Base-by-base conservation (phyloP, 2,329 filamentous ascomycete species). In the Curvularia spicifera region DNA sequence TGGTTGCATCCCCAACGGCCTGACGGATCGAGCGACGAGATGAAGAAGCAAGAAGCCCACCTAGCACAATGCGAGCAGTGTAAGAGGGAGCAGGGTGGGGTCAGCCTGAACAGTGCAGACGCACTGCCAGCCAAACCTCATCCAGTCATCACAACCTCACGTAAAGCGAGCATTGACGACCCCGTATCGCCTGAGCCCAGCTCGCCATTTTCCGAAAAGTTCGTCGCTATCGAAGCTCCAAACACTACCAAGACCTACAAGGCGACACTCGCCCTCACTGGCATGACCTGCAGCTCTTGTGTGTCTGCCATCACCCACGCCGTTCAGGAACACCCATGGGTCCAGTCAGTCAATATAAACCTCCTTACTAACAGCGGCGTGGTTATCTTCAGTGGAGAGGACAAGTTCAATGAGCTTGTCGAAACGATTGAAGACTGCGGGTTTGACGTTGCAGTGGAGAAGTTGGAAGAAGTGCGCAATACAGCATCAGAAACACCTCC, bases 231-330 rank as follows among this genome's bases (percentile, higher is more conserved):
- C 7, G 63, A 71, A 20, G 18, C 57, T 1, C 15, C 54, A n/a
- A 45, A 26, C 9, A 10, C 45, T 6, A 18, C 57, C 9, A 33
- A 24, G 8, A 26, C 53, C 10, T 72, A 65, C 60, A 73, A 67
- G 57, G 81, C 78, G 5, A 80, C 80, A 4, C 72, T 84, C 51
- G 78, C 80, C n/a, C 80, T 87, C 33, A 78, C 78, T 26, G 84
- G 85, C n/a, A 87, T 87, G 85, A 87, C 84, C 2, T 87, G 85
- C 68, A 83, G 83, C 56, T 81, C 84, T 6, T 87, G 85, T 66
- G 81, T 84, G 5, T 80, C 78, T 37, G 76, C 78, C 28, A 80
- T 87, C 53, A 83, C 80, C 1, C 75, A 79, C 59, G 81, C 79
- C 3, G 68, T 87, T 2, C 66, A 84, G 60, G 74, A 82, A 54